Evolutionary conservation across 176 grass and related monocot genomes (phyloP).

Genomic region (Carex myosuroides): DNA sequence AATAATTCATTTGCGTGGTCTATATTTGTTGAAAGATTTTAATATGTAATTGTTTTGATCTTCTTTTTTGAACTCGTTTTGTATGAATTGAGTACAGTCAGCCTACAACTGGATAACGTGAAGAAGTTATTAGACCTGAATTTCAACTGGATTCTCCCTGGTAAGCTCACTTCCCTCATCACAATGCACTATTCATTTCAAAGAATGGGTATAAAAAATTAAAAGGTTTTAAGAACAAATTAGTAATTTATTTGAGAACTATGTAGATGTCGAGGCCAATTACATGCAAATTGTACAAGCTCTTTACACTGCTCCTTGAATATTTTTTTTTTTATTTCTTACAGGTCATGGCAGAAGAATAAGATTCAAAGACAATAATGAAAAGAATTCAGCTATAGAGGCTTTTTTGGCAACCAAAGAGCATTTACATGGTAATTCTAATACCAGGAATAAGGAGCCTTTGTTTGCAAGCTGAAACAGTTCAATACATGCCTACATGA

Average conservation of each 20-base stretch:
- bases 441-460: not conserved
- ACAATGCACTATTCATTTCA: not conserved
- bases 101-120: slow-evolving; percentile 57
- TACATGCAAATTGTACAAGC: not conserved
- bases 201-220: not conserved
- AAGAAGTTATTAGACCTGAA: slow-evolving; percentile 47
- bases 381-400: slow-evolving; percentile 37
- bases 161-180: slow-evolving; percentile 18
- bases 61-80: not conserved
- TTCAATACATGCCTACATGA: not conserved
- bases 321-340: not conserved
- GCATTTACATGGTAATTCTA: not conserved
- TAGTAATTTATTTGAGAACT: not conserved
- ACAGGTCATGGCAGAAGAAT: slow-evolving; percentile 42
- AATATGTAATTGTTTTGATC: not conserved
- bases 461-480: not conserved
- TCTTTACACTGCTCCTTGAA: not conserved
- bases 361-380: slow-evolving; percentile 20
- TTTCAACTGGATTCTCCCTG: slow-evolving; percentile 70
- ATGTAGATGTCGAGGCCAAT: not conserved
- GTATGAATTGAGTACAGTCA: slow-evolving; percentile 33
- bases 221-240: not conserved
- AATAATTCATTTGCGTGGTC: not conserved
- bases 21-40: slow-evolving; percentile 3
- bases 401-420: slow-evolving; percentile 21